Conservation (phyloP, 2,329 filamentous ascomycete genomes). For the Botryotinia convoluta region DNA sequence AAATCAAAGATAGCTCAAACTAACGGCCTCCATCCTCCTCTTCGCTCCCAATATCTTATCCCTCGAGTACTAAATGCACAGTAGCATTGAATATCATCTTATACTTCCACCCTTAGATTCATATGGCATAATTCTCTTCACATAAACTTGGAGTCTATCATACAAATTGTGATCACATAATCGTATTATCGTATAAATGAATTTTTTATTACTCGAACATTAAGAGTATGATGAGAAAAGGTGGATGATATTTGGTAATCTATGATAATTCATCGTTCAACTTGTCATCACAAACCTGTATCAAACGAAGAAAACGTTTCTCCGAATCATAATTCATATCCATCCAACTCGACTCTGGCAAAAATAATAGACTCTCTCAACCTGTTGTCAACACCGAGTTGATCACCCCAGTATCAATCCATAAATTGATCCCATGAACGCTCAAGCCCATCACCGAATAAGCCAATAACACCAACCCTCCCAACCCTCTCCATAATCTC, state of each 20-base stretch:
- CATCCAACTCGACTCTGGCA: too few relatives aligned
- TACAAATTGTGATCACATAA: background rate
- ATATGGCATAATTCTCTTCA: too few relatives aligned
- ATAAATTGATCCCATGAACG: background rate
- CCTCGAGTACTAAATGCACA: accelerated
- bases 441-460: background rate
- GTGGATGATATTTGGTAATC: too few relatives aligned
- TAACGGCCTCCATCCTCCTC: background rate
- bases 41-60: background rate
- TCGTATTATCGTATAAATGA: background rate
- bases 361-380: too few relatives aligned
- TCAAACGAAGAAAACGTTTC: too few relatives aligned
- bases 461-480: background rate
- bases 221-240: accelerated
- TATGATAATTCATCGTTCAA: too few relatives aligned
- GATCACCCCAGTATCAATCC: too few relatives aligned
- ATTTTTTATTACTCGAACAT: background rate
- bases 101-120: background rate
- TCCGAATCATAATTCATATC: background rate
- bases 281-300: background rate
- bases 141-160: too few relatives aligned
- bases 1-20: too few relatives aligned
- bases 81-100: background rate
- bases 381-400: too few relatives aligned
- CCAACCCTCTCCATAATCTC: background rate